A percentile compares a stretch with the other conserved stretches of the same genome.
Conservation (phyloP, 148 eudicot genomes). For the Cornus florida region DNA sequence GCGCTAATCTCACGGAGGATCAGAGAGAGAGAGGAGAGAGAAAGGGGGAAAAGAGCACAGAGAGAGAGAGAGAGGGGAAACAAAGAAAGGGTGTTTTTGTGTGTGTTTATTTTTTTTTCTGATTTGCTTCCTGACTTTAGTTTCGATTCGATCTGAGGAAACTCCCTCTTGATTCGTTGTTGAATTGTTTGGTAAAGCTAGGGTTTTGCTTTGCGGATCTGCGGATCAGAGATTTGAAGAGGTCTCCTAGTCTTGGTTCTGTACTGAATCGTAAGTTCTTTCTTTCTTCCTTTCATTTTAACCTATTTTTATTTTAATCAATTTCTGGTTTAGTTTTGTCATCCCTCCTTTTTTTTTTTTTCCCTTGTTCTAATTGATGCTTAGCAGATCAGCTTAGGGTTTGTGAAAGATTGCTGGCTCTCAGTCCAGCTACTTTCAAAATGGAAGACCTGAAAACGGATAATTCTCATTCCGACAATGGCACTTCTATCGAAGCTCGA, state of each 20-base stretch:
- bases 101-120: not conserved
- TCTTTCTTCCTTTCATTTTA: too few relatives aligned
- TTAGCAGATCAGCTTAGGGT: not conserved
- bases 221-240: conserved; percentile 7
- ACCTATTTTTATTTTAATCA: not conserved
- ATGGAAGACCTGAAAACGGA: conserved; percentile 40
- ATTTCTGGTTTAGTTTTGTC: not conserved
- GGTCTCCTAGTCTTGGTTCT: conserved; percentile 2
- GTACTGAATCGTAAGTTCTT: not conserved
- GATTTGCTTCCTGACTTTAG: not conserved
- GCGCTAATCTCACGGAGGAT: not conserved
- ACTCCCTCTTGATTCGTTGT: conserved; percentile 8
- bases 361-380: not conserved
- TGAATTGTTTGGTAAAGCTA: conserved; percentile 3
- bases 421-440: conserved; percentile 3
- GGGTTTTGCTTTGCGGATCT: conserved; percentile 19
- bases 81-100: not conserved
- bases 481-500: conserved; percentile 53
- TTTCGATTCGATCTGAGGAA: not conserved
- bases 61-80: not conserved
- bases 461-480: conserved; percentile 20
- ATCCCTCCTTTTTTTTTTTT: not conserved
- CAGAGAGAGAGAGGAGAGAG: not conserved
- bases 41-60: not conserved
- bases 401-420: not conserved